Evolutionary conservation across 2,329 filamentous ascomycete genomes (phyloP).

Genomic region (Colletotrichum liaoningense): DNA sequence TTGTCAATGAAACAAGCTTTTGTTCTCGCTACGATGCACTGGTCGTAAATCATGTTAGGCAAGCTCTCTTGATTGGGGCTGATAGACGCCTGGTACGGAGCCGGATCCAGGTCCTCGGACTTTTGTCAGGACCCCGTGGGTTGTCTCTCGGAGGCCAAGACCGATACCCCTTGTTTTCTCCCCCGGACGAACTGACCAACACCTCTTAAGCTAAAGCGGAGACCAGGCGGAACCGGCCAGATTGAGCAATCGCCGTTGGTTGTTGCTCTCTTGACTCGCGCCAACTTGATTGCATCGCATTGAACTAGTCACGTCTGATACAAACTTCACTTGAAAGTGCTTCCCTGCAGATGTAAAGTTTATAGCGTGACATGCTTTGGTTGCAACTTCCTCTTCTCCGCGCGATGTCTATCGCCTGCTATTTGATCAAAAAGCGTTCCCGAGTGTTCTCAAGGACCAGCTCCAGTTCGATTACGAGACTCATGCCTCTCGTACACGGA

Average conservation of each 20-base stretch:
- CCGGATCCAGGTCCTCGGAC: not conserved
- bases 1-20: not conserved
- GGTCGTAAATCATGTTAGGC: not conserved
- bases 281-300: not conserved
- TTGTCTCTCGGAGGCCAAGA: not conserved
- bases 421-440: not conserved
- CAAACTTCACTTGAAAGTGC: constrained; percentile 6
- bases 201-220: not conserved
- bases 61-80: not conserved
- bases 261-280: constrained; percentile 21
- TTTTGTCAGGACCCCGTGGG: not conserved
- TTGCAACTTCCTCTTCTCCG: not conserved
- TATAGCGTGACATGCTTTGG: not conserved
- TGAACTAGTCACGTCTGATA: constrained; percentile 3
- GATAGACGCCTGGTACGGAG: not conserved
- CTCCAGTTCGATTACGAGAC: not conserved
- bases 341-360: constrained; percentile 2
- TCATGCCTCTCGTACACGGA: not conserved
- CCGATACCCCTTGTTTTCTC: not conserved
- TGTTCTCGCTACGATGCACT: not conserved
- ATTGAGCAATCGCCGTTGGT: not conserved
- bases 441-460: no score
- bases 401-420: not conserved
- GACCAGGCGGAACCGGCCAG: not conserved
- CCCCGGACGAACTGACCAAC: not conserved